These are phyloP conservation scores for Hypomontagnella submonticulosa DNA, from an alignment of 495 filamentous ascomycete genomes.

Conservation along the genomic window DNA sequence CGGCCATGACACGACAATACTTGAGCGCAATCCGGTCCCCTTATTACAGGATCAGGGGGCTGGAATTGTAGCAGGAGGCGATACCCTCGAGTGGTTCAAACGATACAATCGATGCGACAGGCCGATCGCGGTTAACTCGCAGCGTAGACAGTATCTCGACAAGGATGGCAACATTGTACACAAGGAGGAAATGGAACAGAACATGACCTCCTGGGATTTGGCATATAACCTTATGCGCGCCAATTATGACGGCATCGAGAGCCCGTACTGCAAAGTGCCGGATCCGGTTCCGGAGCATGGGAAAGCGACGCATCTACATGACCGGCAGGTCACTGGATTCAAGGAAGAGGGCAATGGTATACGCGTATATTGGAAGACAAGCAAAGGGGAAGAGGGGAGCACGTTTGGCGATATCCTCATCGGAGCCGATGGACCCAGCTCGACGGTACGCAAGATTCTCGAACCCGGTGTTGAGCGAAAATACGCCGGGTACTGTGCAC, in stretches of 20 bases:
- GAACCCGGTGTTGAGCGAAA: slow-evolving; percentile 57
- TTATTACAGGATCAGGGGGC: slow-evolving; percentile 67
- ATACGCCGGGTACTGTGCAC: slow-evolving; percentile 68
- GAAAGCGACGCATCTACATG: slow-evolving; percentile 57
- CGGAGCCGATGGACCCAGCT: slow-evolving; percentile 67
- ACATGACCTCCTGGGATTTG: slow-evolving; percentile 67
- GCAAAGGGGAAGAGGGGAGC: slow-evolving; percentile 50
- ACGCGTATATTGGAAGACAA: slow-evolving; percentile 52
- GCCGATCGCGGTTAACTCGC: slow-evolving; percentile 50
- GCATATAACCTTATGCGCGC: slow-evolving; percentile 65
- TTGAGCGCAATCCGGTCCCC: slow-evolving; percentile 60
- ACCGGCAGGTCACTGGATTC: slow-evolving; percentile 59
- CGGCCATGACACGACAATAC: slow-evolving; percentile 62
- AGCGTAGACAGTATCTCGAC: slow-evolving; percentile 57
- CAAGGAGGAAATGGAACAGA: slow-evolving; percentile 53
- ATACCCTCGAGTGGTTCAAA: slow-evolving; percentile 49
- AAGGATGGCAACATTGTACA: slow-evolving; percentile 55
- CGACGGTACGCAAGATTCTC: slow-evolving; percentile 60
- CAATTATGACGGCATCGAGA: slow-evolving; percentile 65
- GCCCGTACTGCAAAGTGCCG: slow-evolving; percentile 57
- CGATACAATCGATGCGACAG: slow-evolving; percentile 53
- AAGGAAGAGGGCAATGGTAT: slow-evolving; percentile 52
- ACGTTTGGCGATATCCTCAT: slow-evolving; percentile 60
- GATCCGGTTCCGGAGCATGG: slow-evolving; percentile 50
- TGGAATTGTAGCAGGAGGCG: slow-evolving; percentile 61